Conservation (phyloP, 768 basidiomycete species). For the Dentipellis sp. region DNA sequence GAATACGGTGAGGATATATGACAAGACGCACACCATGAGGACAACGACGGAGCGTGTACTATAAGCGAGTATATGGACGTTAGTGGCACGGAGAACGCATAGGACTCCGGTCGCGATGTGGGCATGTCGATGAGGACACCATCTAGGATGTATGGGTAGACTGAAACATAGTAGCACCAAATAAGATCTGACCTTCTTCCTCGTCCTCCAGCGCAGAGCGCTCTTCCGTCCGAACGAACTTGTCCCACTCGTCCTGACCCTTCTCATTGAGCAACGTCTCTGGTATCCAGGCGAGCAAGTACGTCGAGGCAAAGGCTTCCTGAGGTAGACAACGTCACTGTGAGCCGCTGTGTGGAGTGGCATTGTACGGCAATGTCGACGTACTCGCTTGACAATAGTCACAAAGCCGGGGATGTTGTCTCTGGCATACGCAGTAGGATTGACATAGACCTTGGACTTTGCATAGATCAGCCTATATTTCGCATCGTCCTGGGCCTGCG, state of each 20-base stretch:
- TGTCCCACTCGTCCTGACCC: constrained; percentile 80
- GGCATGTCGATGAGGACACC: constrained; percentile 82
- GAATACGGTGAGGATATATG: constrained; percentile 5
- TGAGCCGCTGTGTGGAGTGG: background rate
- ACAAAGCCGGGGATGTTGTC: constrained; percentile 96
- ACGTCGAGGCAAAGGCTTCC: constrained; percentile 69
- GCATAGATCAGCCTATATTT: constrained; percentile 75
- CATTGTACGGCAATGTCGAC: constrained; percentile 3
- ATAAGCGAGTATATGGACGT: constrained; percentile 85
- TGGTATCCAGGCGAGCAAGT: constrained; percentile 91
- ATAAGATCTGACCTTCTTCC: constrained; percentile 50
- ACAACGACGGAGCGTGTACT: constrained; percentile 74
- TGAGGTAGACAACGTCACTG: constrained; percentile 21
- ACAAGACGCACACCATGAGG: constrained; percentile 64
- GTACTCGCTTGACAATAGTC: constrained; percentile 80
- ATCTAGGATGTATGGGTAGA: constrained; percentile 34
- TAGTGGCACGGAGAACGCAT: constrained; percentile 91
- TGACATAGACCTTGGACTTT: constrained; percentile 93
- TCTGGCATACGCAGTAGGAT: constrained; percentile 83
- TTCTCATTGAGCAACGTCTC: constrained; percentile 76
- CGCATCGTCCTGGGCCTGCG: constrained; percentile 36
- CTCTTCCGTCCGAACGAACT: constrained; percentile 81
- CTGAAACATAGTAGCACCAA: background rate
- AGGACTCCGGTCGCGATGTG: constrained; percentile 76
- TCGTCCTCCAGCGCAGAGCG: constrained; percentile 49